Evolutionary conservation across 495 filamentous ascomycete species (phyloP).

Genomic region (Neurospora intermedia): DNA sequence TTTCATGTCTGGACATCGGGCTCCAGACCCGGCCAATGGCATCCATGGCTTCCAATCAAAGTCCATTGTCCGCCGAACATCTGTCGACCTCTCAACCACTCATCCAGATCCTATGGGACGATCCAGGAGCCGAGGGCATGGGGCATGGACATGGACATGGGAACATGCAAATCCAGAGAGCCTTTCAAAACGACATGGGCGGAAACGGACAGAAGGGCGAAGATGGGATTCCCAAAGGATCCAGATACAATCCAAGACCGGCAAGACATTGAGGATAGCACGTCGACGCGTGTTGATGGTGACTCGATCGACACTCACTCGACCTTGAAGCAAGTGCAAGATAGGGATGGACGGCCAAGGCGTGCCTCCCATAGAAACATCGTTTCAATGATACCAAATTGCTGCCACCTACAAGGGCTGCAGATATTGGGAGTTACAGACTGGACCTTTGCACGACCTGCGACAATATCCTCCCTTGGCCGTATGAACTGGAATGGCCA

Average conservation of each 20-base stretch:
- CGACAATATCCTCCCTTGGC: background rate
- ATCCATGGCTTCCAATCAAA: constrained; percentile 2
- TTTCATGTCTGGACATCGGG: constrained; percentile 28
- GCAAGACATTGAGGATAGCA: background rate
- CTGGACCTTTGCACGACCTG: no score
- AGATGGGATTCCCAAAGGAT: background rate
- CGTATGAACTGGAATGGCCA: background rate
- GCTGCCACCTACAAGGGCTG: background rate
- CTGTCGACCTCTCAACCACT: constrained; percentile 17
- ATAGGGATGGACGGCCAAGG: background rate
- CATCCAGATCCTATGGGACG: constrained; percentile 16
- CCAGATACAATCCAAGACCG: background rate
- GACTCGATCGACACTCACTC: background rate
- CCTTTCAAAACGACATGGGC: background rate
- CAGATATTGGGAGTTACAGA: background rate
- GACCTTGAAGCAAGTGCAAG: background rate
- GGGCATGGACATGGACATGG: background rate
- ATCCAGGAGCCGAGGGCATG: constrained; percentile 11
- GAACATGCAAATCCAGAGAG: background rate
- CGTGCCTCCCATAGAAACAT: background rate
- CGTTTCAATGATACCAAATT: background rate
- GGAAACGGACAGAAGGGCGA: background rate
- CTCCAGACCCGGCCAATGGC: constrained; percentile 20
- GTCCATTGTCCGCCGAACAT: constrained; percentile 4
- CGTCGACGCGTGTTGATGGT: background rate